phyloP scores from a whole-genome alignment of 257 asterid genomes.

The Solanum lycopersicoides region DNA sequence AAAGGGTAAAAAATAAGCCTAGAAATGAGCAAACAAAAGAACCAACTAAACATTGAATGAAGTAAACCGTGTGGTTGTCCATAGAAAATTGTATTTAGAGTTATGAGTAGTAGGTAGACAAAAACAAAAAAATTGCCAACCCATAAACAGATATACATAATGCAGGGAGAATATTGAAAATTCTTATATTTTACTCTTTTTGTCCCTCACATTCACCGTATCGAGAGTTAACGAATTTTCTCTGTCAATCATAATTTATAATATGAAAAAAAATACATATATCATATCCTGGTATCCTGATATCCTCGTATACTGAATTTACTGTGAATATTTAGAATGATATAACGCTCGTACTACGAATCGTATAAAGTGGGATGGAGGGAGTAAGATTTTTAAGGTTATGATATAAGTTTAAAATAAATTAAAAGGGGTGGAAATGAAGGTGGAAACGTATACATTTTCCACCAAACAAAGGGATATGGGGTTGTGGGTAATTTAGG shows the following conservation, averaged over 20 bases:
- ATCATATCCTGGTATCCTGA: not conserved
- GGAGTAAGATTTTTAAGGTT: not conserved
- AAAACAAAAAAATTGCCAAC: not conserved
- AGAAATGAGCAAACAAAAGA: conserved; percentile 6
- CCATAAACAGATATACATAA: not conserved
- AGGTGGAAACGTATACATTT: conserved; percentile 5
- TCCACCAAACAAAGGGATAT: conserved; percentile 11
- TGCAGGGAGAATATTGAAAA: not conserved
- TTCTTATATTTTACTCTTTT: not conserved
- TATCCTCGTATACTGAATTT: not conserved
- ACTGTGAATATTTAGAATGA: not conserved
- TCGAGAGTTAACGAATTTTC: not conserved
- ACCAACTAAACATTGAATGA: not conserved
- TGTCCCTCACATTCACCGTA: not conserved
- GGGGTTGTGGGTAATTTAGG: not conserved
- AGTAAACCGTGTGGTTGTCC: not conserved
- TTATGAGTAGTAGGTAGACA: not conserved
- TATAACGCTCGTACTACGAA: not conserved
- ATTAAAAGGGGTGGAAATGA: conserved; percentile 1
- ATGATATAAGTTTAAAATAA: not conserved
- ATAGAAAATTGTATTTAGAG: not conserved
- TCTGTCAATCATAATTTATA: too few relatives aligned
- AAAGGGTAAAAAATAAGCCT: not conserved
- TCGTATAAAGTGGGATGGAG: not conserved
- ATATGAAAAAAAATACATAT: not conserved